Conservation (phyloP, 306 rosid species). For the Cicer pinnatifidum region DNA sequence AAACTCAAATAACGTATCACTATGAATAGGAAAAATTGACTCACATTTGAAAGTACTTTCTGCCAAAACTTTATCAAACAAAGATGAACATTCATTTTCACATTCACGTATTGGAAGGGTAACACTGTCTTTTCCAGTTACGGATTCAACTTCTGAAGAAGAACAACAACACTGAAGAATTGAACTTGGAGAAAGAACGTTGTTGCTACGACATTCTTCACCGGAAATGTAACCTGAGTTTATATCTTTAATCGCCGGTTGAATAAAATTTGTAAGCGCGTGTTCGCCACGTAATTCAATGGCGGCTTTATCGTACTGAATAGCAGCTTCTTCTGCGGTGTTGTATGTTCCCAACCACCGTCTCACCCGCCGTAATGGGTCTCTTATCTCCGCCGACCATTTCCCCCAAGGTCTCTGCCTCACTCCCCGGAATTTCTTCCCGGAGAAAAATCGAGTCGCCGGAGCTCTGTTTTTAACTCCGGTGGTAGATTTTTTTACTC, state of each 20-base stretch:
- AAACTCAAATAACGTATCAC: constrained; percentile 49
- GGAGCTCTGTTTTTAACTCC: background rate
- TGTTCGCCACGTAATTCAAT: constrained; percentile 84
- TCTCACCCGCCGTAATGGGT: constrained; percentile 73
- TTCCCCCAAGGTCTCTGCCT: constrained; percentile 98
- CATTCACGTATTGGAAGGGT: constrained; percentile 20
- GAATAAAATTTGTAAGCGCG: constrained; percentile 82
- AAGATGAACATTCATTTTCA: constrained; percentile 46
- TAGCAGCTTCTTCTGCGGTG: constrained; percentile 92
- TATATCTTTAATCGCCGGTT: constrained; percentile 23
- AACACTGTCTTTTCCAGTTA: constrained; percentile 9
- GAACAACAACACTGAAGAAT: constrained; percentile 54
- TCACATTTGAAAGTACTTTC: constrained; percentile 36
- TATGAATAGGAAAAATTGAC: constrained; percentile 24
- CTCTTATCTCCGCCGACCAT: constrained; percentile 99
- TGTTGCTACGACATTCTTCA: constrained; percentile 13
- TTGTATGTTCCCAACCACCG: constrained; percentile 89
- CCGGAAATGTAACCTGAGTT: constrained; percentile 32
- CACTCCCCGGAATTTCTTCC: constrained; percentile 86
- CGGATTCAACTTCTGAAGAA: constrained; percentile 54
- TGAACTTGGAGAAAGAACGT: constrained; percentile 67
- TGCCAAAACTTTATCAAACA: constrained; percentile 43
- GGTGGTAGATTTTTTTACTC: background rate
- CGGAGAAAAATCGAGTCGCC: constrained; percentile 33
- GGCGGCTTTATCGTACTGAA: constrained; percentile 91